Base-by-base conservation (phyloP, 108 stramenopile genomes). In the Seminavis robusta region DNA sequence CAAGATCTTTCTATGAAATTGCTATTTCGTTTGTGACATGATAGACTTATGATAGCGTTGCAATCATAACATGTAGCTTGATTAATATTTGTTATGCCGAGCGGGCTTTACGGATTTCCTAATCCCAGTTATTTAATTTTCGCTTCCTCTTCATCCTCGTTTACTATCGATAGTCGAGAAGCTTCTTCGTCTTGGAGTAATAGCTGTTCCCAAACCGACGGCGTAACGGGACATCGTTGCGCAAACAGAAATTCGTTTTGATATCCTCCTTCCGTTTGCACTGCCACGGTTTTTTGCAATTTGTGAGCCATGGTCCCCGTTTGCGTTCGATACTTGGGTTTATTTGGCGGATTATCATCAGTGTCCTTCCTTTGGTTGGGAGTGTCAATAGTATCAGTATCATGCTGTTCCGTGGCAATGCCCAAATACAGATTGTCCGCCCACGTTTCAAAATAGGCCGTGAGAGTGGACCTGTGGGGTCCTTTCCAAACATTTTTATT, bases 201-300 rank as follows among this genome's bases (percentile, higher is more conserved):
- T 50, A 61, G 28, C 27, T 38, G 11, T 6, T 74, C 52, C 68
- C 72, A 77, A 5, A 81, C 32, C 11, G 42, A 1, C 3, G 41
- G 13, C 26, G 76, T 69, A n/a, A 32, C 50, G 3, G 79, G 75
- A 8, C 25, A 16, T 17, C 79, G 52, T 50, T 82, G 70, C 6
- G 81, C 81, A 69, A 83, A 79, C 9, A 83, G 36, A 36, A 67
- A 83, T 42, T 63, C 52, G 59, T 83, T 83, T 49, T 83, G 81
- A 64, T 72, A 83, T 15, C 81, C 81, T 8, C 76, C 73, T 46
- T 62, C 58, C 11, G 42, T 24, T 56, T 76, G 75, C 4, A 76
- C 60, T 9, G 4, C 8, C 20, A 67, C 33, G n/a, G 44, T 23
- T 8, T 25, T n/a, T 34, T 51, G 47, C 2, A 13, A 17, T 28